Evolutionary conservation across 2,329 filamentous ascomycete genomes (phyloP).

Genomic region (Stachybotrys chartarum): DNA sequence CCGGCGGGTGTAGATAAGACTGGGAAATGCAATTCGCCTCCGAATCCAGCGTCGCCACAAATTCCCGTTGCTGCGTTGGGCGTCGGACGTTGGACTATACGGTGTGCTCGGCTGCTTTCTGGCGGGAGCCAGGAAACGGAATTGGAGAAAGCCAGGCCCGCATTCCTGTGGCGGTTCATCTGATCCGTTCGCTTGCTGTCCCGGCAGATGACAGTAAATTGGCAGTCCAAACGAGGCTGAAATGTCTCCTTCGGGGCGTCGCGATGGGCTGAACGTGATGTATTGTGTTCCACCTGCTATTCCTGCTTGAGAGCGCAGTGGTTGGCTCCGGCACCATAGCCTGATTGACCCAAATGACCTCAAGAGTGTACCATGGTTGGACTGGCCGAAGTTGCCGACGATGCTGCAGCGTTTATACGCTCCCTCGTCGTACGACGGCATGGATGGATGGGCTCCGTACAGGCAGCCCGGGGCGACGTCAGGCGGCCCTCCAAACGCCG

Average conservation of each 20-base stretch:
- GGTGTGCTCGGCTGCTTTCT: neutral
- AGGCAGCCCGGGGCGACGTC: neutral
- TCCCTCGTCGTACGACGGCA: too few species aligned
- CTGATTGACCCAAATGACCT: neutral
- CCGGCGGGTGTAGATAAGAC: neutral
- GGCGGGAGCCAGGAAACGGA: neutral
- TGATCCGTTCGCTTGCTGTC: too few species aligned
- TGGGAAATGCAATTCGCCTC: neutral
- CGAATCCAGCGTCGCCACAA: neutral
- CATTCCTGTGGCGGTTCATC: too few species aligned
- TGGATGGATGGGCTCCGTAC: neutral
- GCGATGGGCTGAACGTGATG: neutral
- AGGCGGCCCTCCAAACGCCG: neutral
- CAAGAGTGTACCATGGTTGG: neutral
- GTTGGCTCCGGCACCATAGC: neutral
- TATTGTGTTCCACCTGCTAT: neutral
- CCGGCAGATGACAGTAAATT: neutral
- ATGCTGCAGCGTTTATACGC: neutral
- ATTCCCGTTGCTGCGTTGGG: neutral
- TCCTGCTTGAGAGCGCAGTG: neutral
- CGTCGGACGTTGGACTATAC: neutral
- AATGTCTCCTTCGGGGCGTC: neutral
- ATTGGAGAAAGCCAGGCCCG: neutral
- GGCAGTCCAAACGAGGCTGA: too few species aligned
- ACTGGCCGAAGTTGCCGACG: neutral